A percentile compares a stretch with the other conserved stretches of the same genome.
These are phyloP conservation scores for Talaromyces marneffei DNA, from an alignment of 2,329 filamentous ascomycete genomes.

Conservation along the genomic window DNA sequence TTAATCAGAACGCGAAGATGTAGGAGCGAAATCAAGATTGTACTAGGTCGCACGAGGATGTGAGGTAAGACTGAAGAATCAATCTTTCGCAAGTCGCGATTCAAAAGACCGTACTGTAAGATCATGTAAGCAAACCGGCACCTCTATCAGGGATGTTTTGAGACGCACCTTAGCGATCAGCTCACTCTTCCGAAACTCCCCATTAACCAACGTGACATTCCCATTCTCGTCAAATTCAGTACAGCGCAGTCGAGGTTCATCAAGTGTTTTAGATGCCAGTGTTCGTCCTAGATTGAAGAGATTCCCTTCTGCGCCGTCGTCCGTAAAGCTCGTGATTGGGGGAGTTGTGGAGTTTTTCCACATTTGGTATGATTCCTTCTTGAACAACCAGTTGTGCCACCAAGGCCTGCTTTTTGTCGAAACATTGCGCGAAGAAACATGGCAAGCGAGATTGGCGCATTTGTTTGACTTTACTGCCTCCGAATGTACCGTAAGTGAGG, in stretches of 20 bases:
- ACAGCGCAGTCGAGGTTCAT: constrained; percentile 81
- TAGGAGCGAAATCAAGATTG: constrained; percentile 92
- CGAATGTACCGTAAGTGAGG: neutral
- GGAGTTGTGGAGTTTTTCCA: constrained; percentile 39
- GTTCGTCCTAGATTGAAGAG: constrained; percentile 66
- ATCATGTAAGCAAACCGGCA: neutral
- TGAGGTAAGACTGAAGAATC: constrained; percentile 93
- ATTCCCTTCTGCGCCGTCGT: constrained; percentile 55
- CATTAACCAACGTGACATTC: constrained; percentile 84
- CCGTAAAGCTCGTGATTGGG: constrained; percentile 47
- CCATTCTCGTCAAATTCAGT: constrained; percentile 93
- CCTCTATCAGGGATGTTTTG: constrained; percentile 11
- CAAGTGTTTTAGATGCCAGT: constrained; percentile 67
- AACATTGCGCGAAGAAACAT: constrained; percentile 21
- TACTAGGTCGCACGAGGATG: constrained; percentile 85
- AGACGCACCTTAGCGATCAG: constrained; percentile 77
- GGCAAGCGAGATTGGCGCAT: constrained; percentile 8
- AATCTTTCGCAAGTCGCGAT: constrained; percentile 93
- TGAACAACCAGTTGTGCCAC: constrained; percentile 28
- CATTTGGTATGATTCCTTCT: constrained; percentile 7
- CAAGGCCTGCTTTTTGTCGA: constrained; percentile 29
- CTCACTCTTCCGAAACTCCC: constrained; percentile 96
- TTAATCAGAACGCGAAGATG: constrained; percentile 95
- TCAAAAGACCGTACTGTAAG: constrained; percentile 75
- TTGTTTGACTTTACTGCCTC: neutral